phyloP scores from a whole-genome alignment of 768 basidiomycete species.

The Leccinum aurantiacum region DNA sequence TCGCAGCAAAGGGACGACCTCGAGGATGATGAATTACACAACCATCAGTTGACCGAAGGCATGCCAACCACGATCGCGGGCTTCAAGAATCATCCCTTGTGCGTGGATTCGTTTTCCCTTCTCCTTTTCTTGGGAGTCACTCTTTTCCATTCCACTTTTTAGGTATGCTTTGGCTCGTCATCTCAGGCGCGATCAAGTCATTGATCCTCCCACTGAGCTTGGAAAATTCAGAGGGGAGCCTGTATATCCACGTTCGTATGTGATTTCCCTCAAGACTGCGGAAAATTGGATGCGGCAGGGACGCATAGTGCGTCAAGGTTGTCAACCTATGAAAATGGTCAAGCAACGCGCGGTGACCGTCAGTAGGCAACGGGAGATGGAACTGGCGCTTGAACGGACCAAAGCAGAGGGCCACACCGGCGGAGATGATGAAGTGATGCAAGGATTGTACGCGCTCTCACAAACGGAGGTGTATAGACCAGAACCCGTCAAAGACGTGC shows the following conservation, averaged over 20 bases:
- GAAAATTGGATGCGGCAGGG: constrained; percentile 96
- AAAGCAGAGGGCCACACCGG: constrained; percentile 37
- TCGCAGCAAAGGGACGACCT: constrained; percentile 84
- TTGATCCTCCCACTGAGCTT: constrained; percentile 77
- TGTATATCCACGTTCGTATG: constrained; percentile 83
- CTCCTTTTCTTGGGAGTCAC: constrained; percentile 10
- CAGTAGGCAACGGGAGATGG: constrained; percentile 70
- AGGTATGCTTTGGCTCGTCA: constrained; percentile 87
- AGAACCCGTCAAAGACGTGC: constrained; percentile 79
- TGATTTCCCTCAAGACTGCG: constrained; percentile 83
- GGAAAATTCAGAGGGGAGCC: constrained; percentile 93
- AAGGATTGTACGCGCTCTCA: constrained; percentile 79
- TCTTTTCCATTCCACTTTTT: constrained; percentile 7
- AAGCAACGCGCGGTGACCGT: constrained; percentile 85
- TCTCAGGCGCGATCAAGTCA: constrained; percentile 82
- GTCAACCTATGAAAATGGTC: constrained; percentile 87
- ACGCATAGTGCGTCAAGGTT: constrained; percentile 64
- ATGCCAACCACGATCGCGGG: constrained; percentile 91
- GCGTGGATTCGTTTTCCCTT: constrained; percentile 1
- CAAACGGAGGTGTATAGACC: constrained; percentile 86
- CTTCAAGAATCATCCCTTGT: constrained; percentile 97
- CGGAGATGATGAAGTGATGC: constrained; percentile 62
- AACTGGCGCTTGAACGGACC: constrained; percentile 48
- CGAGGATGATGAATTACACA: constrained; percentile 87
- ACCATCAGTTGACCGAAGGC: constrained; percentile 76